A percentile compares a stretch with the other conserved stretches of the same genome.
Conservation (phyloP, 805 yeast genomes). For the Candida stauntonica region DNA sequence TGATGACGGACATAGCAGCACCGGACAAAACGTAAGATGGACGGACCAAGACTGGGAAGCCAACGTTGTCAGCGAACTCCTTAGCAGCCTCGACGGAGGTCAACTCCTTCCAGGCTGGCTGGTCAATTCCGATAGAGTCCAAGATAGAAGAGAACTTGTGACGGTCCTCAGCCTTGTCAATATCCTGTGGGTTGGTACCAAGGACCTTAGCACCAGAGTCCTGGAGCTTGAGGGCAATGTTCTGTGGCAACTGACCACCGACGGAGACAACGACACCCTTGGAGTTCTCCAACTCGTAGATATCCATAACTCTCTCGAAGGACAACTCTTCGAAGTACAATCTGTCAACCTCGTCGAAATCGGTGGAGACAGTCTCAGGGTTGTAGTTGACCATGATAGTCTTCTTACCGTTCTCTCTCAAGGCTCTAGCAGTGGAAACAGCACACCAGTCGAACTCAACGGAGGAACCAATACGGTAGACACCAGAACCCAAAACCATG, state of each 20-base stretch:
- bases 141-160: slow-evolving; percentile 94
- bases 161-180: slow-evolving; percentile 97
- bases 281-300: slow-evolving; percentile 87
- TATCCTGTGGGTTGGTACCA: slow-evolving; percentile 92
- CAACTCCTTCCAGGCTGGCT: slow-evolving; percentile 97
- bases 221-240: slow-evolving; percentile 85
- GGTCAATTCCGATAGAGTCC: slow-evolving; percentile 90
- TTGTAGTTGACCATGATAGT: slow-evolving; percentile 96
- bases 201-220: slow-evolving; percentile 78
- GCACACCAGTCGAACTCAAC: slow-evolving; percentile 99
- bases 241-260: slow-evolving; percentile 98
- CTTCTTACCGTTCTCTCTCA: slow-evolving; percentile 80
- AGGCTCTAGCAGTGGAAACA: slow-evolving; percentile 91
- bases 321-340: slow-evolving; percentile 93
- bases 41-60: slow-evolving; percentile 94
- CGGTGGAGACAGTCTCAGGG: slow-evolving; percentile 98
- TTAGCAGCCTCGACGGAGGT: slow-evolving; percentile 84
- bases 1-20: slow-evolving; percentile 97
- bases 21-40: slow-evolving; percentile 97
- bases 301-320: slow-evolving; percentile 95
- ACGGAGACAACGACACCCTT: slow-evolving; percentile 92
- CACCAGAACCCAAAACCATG: slow-evolving; percentile 97
- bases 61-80: slow-evolving; percentile 76
- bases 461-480: slow-evolving; percentile 95
- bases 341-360: slow-evolving; percentile 96